These are phyloP conservation scores for Starmerella kuoi DNA, from an alignment of 805 yeast species.

Conservation along the genomic window DNA sequence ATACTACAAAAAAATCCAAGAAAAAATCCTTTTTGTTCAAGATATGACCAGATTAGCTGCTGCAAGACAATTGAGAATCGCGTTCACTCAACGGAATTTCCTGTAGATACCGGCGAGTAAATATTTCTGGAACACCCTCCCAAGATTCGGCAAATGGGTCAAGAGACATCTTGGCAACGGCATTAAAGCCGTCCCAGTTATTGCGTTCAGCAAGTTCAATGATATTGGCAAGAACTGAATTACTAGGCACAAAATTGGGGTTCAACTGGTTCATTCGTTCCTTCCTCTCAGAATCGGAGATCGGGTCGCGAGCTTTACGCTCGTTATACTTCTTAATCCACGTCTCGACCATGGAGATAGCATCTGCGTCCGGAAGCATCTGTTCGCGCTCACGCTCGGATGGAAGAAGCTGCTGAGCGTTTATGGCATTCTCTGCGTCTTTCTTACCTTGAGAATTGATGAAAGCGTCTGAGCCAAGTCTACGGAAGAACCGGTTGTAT, in stretches of 20 bases:
- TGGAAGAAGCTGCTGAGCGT: slow-evolving; percentile 27
- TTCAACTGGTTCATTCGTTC: slow-evolving; percentile 39
- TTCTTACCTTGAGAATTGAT: slow-evolving; percentile 12
- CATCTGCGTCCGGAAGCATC: slow-evolving; percentile 26
- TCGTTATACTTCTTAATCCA: slow-evolving; percentile 45
- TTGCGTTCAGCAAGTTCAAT: slow-evolving; percentile 43
- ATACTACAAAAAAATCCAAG: too few species aligned
- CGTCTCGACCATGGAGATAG: slow-evolving; percentile 34
- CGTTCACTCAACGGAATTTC: slow-evolving; percentile 41
- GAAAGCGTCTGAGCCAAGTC: slow-evolving; percentile 34
- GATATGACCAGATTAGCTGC: too few species aligned
- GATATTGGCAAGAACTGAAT: slow-evolving; percentile 79
- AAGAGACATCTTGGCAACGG: slow-evolving; percentile 57
- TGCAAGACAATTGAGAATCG: slow-evolving; percentile 67
- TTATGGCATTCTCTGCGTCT: slow-evolving; percentile 8
- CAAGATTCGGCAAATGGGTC: slow-evolving; percentile 57
- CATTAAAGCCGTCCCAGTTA: slow-evolving; percentile 43
- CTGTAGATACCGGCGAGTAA: slow-evolving; percentile 45
- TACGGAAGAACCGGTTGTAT: slow-evolving; percentile 65
- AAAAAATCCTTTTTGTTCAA: too few species aligned
- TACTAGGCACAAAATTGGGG: slow-evolving; percentile 73
- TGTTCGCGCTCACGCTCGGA: slow-evolving; percentile 29
- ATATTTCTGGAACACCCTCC: slow-evolving; percentile 40
- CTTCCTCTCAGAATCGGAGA: slow-evolving; percentile 33
- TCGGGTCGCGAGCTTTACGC: slow-evolving; percentile 33